Base-by-base conservation (phyloP, 2,329 filamentous ascomycete genomes). In the Monilinia fructigena region DNA sequence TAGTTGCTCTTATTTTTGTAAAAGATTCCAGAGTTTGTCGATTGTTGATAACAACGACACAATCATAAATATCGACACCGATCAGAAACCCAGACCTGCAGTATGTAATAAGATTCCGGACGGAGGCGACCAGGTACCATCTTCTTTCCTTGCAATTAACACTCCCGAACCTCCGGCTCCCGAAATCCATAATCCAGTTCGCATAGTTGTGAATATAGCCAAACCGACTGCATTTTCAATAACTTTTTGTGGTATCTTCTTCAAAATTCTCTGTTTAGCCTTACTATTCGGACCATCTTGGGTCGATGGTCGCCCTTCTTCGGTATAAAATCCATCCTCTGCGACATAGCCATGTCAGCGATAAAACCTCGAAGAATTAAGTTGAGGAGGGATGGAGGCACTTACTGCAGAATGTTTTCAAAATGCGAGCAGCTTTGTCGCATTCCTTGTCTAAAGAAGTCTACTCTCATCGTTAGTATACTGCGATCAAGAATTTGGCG, bases 131-230 rank as follows among this genome's bases (percentile, higher is more conserved):
- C 93, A 97, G 69, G 87, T 89, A 14, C 93, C 93, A 71, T 96
- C 93, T 50, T 89, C 89, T 83, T 71, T 74, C 91, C 92, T 86
- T 23, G 89, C 93, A 67, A 97, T 87, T 50, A 98, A 82, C 50
- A 98, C 85, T 61, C 94, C 94, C 66, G 92, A 94, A 50, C 94
- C 94, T 38, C 93, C 93, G 20, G 93, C 93, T 55, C 94, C 94
- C 55, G 91, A 94, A 72, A 96, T 84, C 91, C 93, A 97, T 42
- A 97, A 81, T 16, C 94, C 94, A 18, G 92, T 94, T 68, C 94
- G 89, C 92, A 97, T 96, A 40, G 92, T 96, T 0, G 93, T 97
- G 80, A 97, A 97, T 72, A 98, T 91, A 65, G 92, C 93, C 67
- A 98, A 84, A 14, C 92, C 94, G 72, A 94, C 92, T 38, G 93